Evolutionary conservation across 768 basidiomycete species (phyloP).

Genomic region (Myochromella boudieri): DNA sequence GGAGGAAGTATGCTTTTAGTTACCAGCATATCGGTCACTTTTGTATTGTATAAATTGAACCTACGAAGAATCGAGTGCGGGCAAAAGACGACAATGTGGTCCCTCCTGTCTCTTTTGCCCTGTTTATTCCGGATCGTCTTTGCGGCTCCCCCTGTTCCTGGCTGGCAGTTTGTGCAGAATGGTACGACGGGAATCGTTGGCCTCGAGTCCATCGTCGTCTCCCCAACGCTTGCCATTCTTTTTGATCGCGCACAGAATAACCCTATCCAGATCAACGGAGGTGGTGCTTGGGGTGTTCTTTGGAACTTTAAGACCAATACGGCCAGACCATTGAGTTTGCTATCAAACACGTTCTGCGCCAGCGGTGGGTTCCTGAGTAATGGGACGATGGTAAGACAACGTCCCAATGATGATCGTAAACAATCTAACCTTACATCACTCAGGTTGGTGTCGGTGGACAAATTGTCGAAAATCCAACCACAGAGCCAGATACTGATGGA

Average conservation of each 20-base stretch:
- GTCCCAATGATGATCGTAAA: not conserved
- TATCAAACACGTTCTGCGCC: conserved; percentile 42
- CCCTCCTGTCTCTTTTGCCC: not conserved
- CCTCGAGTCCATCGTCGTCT: conserved; percentile 22
- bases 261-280: conserved; percentile 35
- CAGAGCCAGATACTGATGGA: conserved; percentile 25
- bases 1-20: too few species aligned
- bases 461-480: conserved; percentile 23
- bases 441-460: conserved; percentile 18
- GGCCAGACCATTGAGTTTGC: conserved; percentile 29
- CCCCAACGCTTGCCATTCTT: conserved; percentile 20
- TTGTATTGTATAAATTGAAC: too few species aligned
- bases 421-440: not conserved
- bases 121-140: not conserved
- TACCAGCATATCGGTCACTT: too few species aligned
- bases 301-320: conserved; percentile 39
- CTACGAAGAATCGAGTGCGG: too few species aligned
- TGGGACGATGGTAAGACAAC: conserved; percentile 24
- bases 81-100: too few species aligned
- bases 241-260: conserved; percentile 27
- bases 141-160: conserved; percentile 5
- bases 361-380: conserved; percentile 40
- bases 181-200: conserved; percentile 21
- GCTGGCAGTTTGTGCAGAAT: conserved; percentile 23
- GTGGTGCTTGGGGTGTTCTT: conserved; percentile 43